These are phyloP conservation scores for Pelargonium australe DNA, from an alignment of 441 rosid genomes.

Conservation along the genomic window DNA sequence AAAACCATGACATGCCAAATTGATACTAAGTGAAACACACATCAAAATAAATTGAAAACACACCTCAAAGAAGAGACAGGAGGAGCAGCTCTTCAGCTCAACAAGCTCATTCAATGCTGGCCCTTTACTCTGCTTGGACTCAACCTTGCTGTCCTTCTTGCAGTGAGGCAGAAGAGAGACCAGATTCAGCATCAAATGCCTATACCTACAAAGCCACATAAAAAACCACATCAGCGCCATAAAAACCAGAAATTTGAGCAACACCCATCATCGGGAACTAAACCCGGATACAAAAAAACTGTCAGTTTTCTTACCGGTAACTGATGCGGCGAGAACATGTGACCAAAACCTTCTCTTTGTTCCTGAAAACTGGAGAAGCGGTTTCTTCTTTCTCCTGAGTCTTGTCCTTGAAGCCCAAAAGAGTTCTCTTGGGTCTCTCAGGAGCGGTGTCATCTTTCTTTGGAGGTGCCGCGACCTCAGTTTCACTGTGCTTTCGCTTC, in stretches of 20 bases:
- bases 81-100: slow-evolving; percentile 84
- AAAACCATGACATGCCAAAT: background rate
- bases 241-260: background rate
- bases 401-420: slow-evolving; percentile 82
- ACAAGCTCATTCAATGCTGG: slow-evolving; percentile 81
- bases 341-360: slow-evolving; percentile 86
- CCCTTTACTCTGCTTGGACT: slow-evolving; percentile 71
- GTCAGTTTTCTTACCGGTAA: slow-evolving; percentile 48
- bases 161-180: slow-evolving; percentile 90
- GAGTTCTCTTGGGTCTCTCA: slow-evolving; percentile 70
- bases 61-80: slow-evolving; percentile 90
- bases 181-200: slow-evolving; percentile 91
- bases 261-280: background rate
- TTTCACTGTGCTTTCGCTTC: slow-evolving; percentile 77
- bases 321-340: slow-evolving; percentile 91
- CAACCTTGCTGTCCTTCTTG: slow-evolving; percentile 92
- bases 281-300: background rate
- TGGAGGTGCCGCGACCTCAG: slow-evolving; percentile 27
- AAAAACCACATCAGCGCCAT: background rate
- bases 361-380: slow-evolving; percentile 47
- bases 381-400: slow-evolving; percentile 28
- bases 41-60: background rate
- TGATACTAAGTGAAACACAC: background rate
- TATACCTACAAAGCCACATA: slow-evolving; percentile 47
- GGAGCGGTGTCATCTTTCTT: slow-evolving; percentile 50